Conservation (phyloP, 2,329 filamentous ascomycete species). For the Xylariaceae sp. region DNA sequence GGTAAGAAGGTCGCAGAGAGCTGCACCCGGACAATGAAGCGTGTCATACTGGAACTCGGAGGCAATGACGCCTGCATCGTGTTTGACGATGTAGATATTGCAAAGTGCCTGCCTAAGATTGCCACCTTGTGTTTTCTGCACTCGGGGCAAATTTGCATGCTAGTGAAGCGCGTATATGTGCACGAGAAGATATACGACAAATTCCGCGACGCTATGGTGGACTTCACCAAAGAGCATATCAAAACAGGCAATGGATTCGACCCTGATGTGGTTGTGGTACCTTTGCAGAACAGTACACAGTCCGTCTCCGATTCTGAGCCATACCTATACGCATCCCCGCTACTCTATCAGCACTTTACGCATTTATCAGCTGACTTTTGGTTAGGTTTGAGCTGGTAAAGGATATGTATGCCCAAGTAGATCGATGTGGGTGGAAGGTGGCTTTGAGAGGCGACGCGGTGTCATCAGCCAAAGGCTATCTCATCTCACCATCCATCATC, state of each 20-base stretch:
- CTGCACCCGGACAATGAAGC: constrained; percentile 54
- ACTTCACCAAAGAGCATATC: constrained; percentile 14
- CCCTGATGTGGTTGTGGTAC: constrained; percentile 8
- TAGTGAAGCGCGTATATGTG: constrained; percentile 52
- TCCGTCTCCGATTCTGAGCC: too few species aligned
- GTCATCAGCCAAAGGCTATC: constrained; percentile 3
- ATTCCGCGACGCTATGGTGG: constrained; percentile 40
- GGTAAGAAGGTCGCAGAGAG: constrained; percentile 58
- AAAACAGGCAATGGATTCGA: constrained; percentile 7
- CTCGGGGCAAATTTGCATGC: constrained; percentile 48
- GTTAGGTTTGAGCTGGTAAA: constrained; percentile 19
- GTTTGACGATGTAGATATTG: constrained; percentile 52
- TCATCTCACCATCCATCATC: constrained; percentile 17
- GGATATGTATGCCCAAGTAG: constrained; percentile 19
- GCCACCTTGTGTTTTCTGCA: constrained; percentile 31
- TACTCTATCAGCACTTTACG: too few species aligned
- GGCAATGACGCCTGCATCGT: constrained; percentile 61
- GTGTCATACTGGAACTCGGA: constrained; percentile 57
- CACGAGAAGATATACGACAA: constrained; percentile 45
- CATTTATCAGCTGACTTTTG: too few species aligned
- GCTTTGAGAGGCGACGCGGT: constrained; percentile 8
- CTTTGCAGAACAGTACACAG: constrained; percentile 19
- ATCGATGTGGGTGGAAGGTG: constrained; percentile 13
- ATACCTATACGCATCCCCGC: too few species aligned
- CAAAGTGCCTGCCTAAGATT: not conserved